Percentiles rank a stretch among this genome's conserved stretches.
phyloP scores from a whole-genome alignment of 257 asterid genomes.

The Solanum chilense region DNA sequence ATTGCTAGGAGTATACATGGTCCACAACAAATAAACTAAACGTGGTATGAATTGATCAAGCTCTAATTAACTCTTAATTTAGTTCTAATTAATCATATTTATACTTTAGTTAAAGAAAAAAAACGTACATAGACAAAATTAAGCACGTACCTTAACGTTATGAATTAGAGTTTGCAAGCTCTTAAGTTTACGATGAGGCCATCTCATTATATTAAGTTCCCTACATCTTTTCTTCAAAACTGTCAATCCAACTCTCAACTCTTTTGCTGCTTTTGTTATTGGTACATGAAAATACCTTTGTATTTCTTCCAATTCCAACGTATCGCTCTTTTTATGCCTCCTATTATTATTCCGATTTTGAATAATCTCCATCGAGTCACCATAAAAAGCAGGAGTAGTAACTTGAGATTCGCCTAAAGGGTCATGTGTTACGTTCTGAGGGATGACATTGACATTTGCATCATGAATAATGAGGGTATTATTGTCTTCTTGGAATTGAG shows the following conservation, averaged over 20 bases:
- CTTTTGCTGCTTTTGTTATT: slow-evolving; percentile 70
- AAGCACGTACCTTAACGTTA: slow-evolving; percentile 49
- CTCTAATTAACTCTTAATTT: too few species aligned
- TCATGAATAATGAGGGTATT: not conserved
- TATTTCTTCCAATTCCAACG: slow-evolving; percentile 48
- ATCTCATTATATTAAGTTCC: slow-evolving; percentile 54
- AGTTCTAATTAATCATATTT: not conserved
- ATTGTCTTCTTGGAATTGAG: slow-evolving; percentile 5
- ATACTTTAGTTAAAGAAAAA: too few species aligned
- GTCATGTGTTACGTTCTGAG: not conserved
- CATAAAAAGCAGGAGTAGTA: not conserved
- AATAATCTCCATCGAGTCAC: not conserved
- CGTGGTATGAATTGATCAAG: too few species aligned
- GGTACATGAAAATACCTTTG: slow-evolving; percentile 63
- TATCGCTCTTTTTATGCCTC: slow-evolving; percentile 26
- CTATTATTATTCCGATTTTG: not conserved
- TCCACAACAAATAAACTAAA: not conserved
- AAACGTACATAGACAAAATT: not conserved
- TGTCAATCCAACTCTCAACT: slow-evolving; percentile 67
- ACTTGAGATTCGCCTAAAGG: not conserved
- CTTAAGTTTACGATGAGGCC: slow-evolving; percentile 93
- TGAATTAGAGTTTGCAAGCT: slow-evolving; percentile 73
- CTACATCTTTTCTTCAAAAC: slow-evolving; percentile 77
- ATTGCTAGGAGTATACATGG: not conserved
- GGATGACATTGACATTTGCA: not conserved